phyloP scores from a whole-genome alignment of 257 asterid genomes.

The Scutellaria barbata region DNA sequence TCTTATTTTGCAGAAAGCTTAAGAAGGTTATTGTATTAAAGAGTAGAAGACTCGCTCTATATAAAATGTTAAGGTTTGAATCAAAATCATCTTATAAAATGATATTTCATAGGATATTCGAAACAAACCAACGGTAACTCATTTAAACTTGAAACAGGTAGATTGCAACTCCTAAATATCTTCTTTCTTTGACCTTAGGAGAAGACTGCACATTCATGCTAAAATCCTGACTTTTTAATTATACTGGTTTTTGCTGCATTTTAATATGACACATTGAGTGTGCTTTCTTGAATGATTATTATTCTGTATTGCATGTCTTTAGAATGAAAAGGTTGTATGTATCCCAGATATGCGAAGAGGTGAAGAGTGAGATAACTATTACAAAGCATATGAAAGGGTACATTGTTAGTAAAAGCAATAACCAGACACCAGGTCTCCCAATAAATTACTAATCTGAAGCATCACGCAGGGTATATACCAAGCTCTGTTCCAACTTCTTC shows the following conservation, averaged over 20 bases:
- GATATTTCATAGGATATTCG: too few relatives aligned
- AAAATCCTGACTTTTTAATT: too few relatives aligned
- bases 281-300: too few relatives aligned
- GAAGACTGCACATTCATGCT: too few relatives aligned
- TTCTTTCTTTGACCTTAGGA: too few relatives aligned
- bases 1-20: not conserved
- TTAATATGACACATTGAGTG: too few relatives aligned
- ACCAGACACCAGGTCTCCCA: not conserved
- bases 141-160: too few relatives aligned
- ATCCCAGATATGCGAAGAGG: not conserved
- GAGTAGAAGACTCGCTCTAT: conserved; percentile 7
- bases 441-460: not conserved
- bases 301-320: not conserved
- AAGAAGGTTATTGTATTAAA: not conserved
- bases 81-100: not conserved
- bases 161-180: too few relatives aligned
- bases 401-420: not conserved
- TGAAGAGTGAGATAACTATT: not conserved
- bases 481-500: not conserved
- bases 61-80: not conserved
- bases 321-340: not conserved
- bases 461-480: not conserved
- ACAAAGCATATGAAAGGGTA: not conserved
- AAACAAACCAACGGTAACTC: too few relatives aligned
- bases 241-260: too few relatives aligned